Base-by-base conservation (phyloP, 345 rosid genomes). In the Pelargonium nanum region DNA sequence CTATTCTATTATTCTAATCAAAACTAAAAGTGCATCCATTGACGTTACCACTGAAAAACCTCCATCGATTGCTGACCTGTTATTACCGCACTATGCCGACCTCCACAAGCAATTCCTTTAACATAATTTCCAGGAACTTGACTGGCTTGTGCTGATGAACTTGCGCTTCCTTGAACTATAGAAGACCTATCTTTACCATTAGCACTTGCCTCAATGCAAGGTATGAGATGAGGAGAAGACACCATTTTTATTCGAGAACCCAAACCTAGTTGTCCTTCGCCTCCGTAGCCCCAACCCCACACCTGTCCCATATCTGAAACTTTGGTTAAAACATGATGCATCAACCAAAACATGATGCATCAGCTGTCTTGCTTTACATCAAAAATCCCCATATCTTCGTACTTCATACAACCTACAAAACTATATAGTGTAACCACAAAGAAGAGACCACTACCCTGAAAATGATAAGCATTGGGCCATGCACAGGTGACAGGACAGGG, bases 241-340 rank as follows among this genome's bases (percentile, higher is more conserved):
- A 90, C 88, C 83, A 79, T 80, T 79, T 78, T 83, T 64, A 87
- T 77, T 68, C 85, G 76, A 28, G 95, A 77, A 50, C 93, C 97
- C 83, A 87, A 65, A 72, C 95, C 97, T 53, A 90, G 81, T 70
- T 87, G 95, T 60, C 97, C 95, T 77, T 90, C 95, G 19, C 95
- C 97, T 75, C 95, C 95, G 73, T 87, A 87, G 78, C 95, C 97
- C 97, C 97, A 87, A 74, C 95, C 95, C 97, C 93, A 90, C 26
- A 90, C 92, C 87, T 90, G 95, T 72, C 95, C 97, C 70, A 81
- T 61, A 87, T 87, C 92, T 90, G 93, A 79, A 90, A 83, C 88
- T 76, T 76, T 63, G 75, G 81, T 70, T 84, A 81, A 77, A 80
- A 77, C 64, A 86, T 70, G 84, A n/a, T n/a, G n/a, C n/a, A n/a